Conservation (phyloP, 352 stramenopile genomes). For the Aphanomyces astaci region DNA sequence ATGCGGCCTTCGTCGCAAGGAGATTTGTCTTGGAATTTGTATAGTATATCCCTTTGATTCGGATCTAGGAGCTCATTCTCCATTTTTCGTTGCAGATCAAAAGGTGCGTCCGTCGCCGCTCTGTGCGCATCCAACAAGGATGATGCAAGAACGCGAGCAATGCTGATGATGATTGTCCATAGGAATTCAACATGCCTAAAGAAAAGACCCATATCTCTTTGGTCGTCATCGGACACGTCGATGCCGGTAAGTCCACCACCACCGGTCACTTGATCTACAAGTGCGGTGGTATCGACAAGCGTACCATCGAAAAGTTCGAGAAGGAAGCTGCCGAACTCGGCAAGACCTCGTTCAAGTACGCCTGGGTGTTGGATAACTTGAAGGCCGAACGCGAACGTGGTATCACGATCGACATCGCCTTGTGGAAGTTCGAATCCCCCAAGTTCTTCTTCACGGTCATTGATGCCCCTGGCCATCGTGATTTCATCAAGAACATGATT, state of each 20-base stretch:
- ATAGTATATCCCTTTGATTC: neutral
- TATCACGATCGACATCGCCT: constrained; percentile 96
- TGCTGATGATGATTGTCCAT: neutral
- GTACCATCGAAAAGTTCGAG: constrained; percentile 98
- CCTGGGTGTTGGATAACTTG: constrained; percentile 97
- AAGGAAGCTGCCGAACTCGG: constrained; percentile 95
- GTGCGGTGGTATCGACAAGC: constrained; percentile 97
- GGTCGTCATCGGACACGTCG: constrained; percentile 94
- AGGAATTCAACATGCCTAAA: constrained; percentile 22
- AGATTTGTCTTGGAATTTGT: constrained; percentile 19
- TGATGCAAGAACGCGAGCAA: neutral
- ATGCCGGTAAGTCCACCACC: constrained; percentile 98
- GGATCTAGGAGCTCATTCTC: constrained; percentile 10
- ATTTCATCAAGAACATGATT: constrained; percentile 99
- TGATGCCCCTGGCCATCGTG: constrained; percentile 95
- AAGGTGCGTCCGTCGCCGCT: neutral
- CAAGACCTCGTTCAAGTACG: constrained; percentile 98
- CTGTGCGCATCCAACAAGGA: no score
- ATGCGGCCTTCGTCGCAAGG: neutral
- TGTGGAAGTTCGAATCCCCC: constrained; percentile 97
- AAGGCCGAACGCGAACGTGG: constrained; percentile 97
- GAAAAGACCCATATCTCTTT: constrained; percentile 50
- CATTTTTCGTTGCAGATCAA: constrained; percentile 21
- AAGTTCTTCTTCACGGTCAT: constrained; percentile 98
- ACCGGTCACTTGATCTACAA: constrained; percentile 99